Base-by-base conservation (phyloP, 805 yeast genomes). In the Ogataea dorogensis region DNA sequence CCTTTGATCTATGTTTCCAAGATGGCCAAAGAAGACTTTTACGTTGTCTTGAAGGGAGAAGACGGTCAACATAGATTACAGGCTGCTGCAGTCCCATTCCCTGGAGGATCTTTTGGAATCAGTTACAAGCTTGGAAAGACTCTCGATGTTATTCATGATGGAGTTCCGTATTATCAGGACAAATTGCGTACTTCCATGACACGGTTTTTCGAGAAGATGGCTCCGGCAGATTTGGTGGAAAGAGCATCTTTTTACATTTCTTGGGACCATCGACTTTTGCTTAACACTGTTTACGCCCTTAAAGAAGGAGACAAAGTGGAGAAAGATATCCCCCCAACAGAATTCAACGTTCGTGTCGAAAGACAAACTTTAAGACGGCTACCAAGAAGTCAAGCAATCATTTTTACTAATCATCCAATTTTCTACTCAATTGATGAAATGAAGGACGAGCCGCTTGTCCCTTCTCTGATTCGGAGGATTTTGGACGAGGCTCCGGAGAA, bases 1-100 rank as follows among this genome's bases (percentile, higher is more conserved):
- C 86, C 88, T 8, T 63, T 81, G 47, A 56, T 73, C 15, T 75
- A 74, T 43, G 77, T 77, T 16, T 71, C 83, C 19, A 79, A 79
- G 48, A 69, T 81, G 71, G 86, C 87, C 27, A 81, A 81, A 54
- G 89, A 81, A 52, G 89, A 81, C 57, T 82, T 81, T 52, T 82
- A 81, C 52, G 43, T 81, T 24, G 87, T 79, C 28, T 54, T 65
- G 51, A 71, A 78, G 49, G 57, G 50, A 31, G 70, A 75, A 42
- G 73, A 76, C 46, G 84, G 77, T 2, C 49, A 54, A 28, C 87
- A 81, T 56, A 78, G 81, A 55, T 62, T 81, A 36, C 72, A 70
- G 23, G 89, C 86, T 1, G 87, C 84, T 4, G 86, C 82, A 1
- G 88, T 81, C 24, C 86, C 87, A 5, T 81, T 81, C 56, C 87